phyloP scores from a whole-genome alignment of 2,329 filamentous ascomycete genomes.

The Beauveria scarabaeidicola region DNA sequence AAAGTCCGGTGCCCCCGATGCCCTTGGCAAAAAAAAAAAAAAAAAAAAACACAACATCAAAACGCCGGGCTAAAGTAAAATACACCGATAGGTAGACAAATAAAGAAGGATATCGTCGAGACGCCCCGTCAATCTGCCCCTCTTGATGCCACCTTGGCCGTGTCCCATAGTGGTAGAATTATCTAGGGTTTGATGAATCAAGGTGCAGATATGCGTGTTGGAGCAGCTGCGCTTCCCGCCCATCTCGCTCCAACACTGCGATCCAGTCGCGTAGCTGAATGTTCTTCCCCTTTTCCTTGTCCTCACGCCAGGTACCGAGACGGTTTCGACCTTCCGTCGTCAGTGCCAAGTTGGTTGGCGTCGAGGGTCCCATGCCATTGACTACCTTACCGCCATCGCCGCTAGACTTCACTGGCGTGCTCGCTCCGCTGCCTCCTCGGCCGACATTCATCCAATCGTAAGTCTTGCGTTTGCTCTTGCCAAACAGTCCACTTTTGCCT shows the following conservation, averaged over 20 bases:
- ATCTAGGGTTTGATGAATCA: constrained; percentile 39
- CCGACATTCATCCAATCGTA: constrained; percentile 65
- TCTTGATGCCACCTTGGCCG: background rate
- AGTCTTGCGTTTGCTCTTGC: constrained; percentile 57
- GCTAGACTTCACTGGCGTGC: constrained; percentile 37
- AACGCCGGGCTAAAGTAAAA: constrained; percentile 28
- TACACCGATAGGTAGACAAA: constrained; percentile 16
- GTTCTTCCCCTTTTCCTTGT: constrained; percentile 63
- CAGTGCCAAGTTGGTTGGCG: constrained; percentile 31
- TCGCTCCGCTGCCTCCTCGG: constrained; percentile 42
- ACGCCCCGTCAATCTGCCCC: background rate
- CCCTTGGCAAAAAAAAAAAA: background rate
- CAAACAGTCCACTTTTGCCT: constrained; percentile 46
- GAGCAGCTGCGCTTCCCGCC: constrained; percentile 54
- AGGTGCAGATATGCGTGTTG: constrained; percentile 48
- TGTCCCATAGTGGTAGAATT: constrained; percentile 17
- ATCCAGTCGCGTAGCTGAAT: constrained; percentile 83
- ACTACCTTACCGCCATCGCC: constrained; percentile 26
- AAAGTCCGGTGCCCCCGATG: background rate
- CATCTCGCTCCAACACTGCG: constrained; percentile 69
- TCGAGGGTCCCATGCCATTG: constrained; percentile 24
- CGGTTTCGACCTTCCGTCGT: constrained; percentile 53
- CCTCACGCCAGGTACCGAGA: constrained; percentile 70
- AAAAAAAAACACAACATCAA: background rate
- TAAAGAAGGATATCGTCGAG: constrained; percentile 16